These are phyloP conservation scores for Hygrophorus pudorinus DNA, from an alignment of 768 basidiomycete genomes.

Conservation along the genomic window DNA sequence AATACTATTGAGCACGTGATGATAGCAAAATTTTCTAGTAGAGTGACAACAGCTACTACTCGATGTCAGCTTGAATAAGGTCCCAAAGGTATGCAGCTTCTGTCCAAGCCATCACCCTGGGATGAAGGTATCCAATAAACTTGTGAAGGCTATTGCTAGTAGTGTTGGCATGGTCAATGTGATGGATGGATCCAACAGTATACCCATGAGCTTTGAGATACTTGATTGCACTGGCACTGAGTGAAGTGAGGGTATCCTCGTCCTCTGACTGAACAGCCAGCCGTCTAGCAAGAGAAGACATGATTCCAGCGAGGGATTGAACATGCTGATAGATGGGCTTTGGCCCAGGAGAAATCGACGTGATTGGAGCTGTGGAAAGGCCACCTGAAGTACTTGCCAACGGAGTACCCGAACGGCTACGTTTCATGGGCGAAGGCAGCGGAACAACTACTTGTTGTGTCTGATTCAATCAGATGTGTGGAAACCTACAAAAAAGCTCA, in stretches of 20 bases:
- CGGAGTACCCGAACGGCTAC: too few relatives aligned
- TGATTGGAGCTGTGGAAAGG: not conserved
- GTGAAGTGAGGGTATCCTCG: not conserved
- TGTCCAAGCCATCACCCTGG: not conserved
- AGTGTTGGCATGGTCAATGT: not conserved
- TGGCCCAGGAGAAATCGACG: not conserved
- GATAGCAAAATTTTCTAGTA: not conserved
- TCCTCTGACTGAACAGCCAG: not conserved
- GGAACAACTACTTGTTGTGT: too few relatives aligned
- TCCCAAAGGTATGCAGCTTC: not conserved
- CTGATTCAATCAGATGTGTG: not conserved
- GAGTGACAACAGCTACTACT: not conserved
- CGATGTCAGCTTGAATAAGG: not conserved
- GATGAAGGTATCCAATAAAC: not conserved
- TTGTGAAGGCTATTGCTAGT: not conserved
- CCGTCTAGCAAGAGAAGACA: not conserved
- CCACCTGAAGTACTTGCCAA: too few relatives aligned
- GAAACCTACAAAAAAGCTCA: not conserved
- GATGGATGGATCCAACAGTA: not conserved
- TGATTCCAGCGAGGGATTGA: not conserved
- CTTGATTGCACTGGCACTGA: not conserved
- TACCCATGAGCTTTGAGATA: not conserved
- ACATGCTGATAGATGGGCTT: constrained; percentile 1
- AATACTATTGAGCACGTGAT: not conserved
- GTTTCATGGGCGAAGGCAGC: too few relatives aligned